Evolutionary conservation across 257 asterid species (phyloP).

Genomic region (Petunia axillaris): DNA sequence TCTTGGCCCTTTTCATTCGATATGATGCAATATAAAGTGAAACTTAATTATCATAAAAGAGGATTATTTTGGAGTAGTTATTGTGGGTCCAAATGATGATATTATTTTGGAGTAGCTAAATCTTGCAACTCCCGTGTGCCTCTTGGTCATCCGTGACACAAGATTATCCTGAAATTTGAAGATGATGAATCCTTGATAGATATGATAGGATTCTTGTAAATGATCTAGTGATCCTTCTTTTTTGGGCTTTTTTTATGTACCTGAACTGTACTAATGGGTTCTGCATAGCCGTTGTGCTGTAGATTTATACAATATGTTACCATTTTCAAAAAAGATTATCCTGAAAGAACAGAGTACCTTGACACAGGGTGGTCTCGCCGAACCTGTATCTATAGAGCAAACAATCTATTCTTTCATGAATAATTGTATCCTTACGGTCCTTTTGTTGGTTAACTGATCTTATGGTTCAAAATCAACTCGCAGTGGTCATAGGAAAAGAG

Average conservation of each 20-base stretch:
- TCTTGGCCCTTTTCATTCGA: background rate
- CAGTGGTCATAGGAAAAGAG: background rate
- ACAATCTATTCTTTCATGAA: background rate
- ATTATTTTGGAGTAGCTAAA: background rate
- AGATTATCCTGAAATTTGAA: background rate
- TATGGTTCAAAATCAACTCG: background rate
- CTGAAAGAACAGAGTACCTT: background rate
- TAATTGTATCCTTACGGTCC: background rate
- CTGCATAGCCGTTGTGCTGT: too few relatives aligned
- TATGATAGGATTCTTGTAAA: too few relatives aligned
- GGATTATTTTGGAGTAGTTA: background rate
- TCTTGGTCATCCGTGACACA: slow-evolving; percentile 9
- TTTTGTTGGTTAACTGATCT: background rate
- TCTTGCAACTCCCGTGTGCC: background rate
- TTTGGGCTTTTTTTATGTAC: too few relatives aligned
- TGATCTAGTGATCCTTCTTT: too few relatives aligned
- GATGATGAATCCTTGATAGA: too few relatives aligned
- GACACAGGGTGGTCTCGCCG: background rate
- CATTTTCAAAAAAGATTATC: too few relatives aligned
- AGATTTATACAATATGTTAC: too few relatives aligned
- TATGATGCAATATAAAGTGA: background rate
- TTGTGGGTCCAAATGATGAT: background rate
- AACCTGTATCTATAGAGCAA: background rate
- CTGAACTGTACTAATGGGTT: too few relatives aligned
- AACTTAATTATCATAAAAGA: slow-evolving; percentile 13